Conservation (phyloP, 1,284 basidiomycete species). For the Coriolopsis trogii region DNA sequence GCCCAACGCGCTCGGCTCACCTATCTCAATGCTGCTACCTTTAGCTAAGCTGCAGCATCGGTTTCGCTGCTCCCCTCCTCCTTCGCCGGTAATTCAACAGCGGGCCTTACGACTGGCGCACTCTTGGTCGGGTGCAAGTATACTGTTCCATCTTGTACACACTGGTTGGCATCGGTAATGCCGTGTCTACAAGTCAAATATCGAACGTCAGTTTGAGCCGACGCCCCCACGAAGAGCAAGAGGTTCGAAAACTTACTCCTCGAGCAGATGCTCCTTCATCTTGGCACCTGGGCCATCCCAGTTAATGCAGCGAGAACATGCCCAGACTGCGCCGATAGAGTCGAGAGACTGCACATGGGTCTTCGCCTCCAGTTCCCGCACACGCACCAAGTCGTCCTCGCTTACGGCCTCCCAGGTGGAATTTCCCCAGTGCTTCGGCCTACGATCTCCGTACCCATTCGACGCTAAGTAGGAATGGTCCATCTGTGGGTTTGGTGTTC, state of each 20-base stretch:
- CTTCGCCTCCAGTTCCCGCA: neutral
- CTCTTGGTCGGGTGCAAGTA: neutral
- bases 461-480: too few relatives aligned
- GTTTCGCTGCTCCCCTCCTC: too few relatives aligned
- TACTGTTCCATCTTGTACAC: neutral
- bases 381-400: neutral
- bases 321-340: neutral
- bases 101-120: too few relatives aligned
- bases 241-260: neutral
- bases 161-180: neutral
- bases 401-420: neutral
- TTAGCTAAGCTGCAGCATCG: too few relatives aligned
- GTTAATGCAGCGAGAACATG: neutral
- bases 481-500: too few relatives aligned
- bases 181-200: too few relatives aligned
- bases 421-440: neutral
- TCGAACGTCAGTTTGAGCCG: too few relatives aligned
- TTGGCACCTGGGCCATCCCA: neutral
- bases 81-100: too few relatives aligned
- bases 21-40: too few relatives aligned
- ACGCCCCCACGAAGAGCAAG: too few relatives aligned
- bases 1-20: too few relatives aligned
- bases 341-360: neutral
- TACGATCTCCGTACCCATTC: neutral
- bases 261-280: neutral